Base-by-base conservation (phyloP, 352 stramenopile species). In the Phytopythium ostracodes region DNA sequence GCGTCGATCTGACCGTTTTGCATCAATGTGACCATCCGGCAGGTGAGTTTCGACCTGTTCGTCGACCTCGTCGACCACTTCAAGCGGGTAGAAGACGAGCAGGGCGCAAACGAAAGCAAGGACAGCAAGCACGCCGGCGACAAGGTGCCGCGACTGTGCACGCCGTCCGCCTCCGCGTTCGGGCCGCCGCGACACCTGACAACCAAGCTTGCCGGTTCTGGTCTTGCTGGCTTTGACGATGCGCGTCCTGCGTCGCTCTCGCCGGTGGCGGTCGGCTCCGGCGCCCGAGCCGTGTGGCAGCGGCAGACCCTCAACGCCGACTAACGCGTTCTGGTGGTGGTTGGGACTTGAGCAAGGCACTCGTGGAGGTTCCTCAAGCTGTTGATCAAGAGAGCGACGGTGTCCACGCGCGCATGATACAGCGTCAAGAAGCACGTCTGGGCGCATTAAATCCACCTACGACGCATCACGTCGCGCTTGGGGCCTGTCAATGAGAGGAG, bases 41-140 rank as follows among this genome's bases (percentile, higher is more conserved):
- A 91, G 82, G 68, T 90, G 61, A 72, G 73, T 35, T 90, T 91
- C 56, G 78, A 88, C 36, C 61, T 79, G 25, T 91, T 91, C 42
- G 65, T 67, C 6, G 76, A 88, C 29, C 66, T 91, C 25, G 75
- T 77, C 20, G 57, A 61, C 6, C 77, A 77, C 60, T 82, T 76
- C 55, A 61, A 35, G 55, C 66, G 63, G 25, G 51, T 63, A 22
- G 54, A 49, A 25, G 63, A 47, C 11, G 51, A 64, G 15, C 36
- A 60, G 56, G 63, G 62, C 17, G 52, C 63, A 14, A 50, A 61
- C 6, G 14, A 14, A 6, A 55, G 60, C 6, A 46, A 43, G 22
- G 56, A n/a, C 46, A 61, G 11, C 31, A 59, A 49, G 27, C 42
- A 17, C n/a, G 20, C 25, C 29, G 17, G 25, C 22, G 24, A 29